Conservation (phyloP, 805 yeast species). For the Barnettozyma vustinii region DNA sequence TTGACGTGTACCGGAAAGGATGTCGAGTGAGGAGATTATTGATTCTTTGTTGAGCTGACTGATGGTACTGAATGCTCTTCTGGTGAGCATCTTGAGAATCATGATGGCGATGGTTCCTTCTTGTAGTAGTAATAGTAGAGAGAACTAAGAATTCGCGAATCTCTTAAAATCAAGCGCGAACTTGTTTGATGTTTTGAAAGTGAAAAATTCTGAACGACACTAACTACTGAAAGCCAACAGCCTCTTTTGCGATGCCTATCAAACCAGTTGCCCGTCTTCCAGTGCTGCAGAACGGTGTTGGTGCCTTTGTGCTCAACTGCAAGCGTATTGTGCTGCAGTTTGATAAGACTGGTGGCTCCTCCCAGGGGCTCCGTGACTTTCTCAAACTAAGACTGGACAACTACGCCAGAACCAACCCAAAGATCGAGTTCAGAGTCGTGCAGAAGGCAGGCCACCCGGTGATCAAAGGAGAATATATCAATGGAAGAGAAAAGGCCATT, state of each 20-base stretch:
- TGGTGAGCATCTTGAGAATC: neutral
- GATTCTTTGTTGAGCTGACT: constrained; percentile 9
- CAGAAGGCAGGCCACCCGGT: constrained; percentile 83
- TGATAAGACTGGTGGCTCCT: constrained; percentile 96
- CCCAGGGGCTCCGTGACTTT: constrained; percentile 74
- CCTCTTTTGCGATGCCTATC: constrained; percentile 37
- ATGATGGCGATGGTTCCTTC: neutral
- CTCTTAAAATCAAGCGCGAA: neutral
- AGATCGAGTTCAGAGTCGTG: constrained; percentile 64
- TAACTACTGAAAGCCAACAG: neutral
- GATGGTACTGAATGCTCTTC: constrained; percentile 4
- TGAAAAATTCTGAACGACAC: neutral
- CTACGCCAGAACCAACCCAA: constrained; percentile 57
- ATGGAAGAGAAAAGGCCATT: constrained; percentile 48
- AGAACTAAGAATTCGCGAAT: neutral
- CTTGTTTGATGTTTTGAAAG: neutral
- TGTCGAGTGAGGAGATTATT: constrained; percentile 36
- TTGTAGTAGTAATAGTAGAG: too few species aligned
- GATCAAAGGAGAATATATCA: constrained; percentile 50
- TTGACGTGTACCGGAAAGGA: constrained; percentile 36
- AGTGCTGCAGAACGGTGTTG: constrained; percentile 68
- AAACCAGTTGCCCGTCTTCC: constrained; percentile 57
- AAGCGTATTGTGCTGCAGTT: constrained; percentile 68
- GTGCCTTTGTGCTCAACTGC: constrained; percentile 72
- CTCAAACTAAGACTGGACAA: constrained; percentile 45